These are phyloP conservation scores for Amanita inopinata DNA, from an alignment of 768 basidiomycete species.

Conservation along the genomic window DNA sequence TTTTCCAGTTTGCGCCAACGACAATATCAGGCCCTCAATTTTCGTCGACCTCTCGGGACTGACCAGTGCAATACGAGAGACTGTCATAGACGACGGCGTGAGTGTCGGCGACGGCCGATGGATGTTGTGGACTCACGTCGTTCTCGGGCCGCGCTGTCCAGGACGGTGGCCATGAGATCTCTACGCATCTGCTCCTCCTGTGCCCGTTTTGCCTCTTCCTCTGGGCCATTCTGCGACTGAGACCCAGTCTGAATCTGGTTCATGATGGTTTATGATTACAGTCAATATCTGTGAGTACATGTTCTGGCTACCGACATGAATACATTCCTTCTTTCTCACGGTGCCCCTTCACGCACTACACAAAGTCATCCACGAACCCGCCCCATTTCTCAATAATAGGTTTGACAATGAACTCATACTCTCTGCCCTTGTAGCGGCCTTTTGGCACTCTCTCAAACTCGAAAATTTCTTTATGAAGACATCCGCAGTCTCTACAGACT, in stretches of 20 bases:
- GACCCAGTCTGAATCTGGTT: constrained; percentile 1
- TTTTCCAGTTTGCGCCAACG: constrained; percentile 82
- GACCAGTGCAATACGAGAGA: constrained; percentile 81
- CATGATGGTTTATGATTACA: too few relatives aligned
- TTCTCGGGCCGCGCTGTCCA: constrained; percentile 74
- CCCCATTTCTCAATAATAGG: constrained; percentile 78
- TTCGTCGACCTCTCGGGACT: constrained; percentile 73
- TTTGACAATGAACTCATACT: constrained; percentile 68
- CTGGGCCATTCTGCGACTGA: not conserved
- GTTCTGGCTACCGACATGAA: not conserved
- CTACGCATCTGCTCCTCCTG: constrained; percentile 72
- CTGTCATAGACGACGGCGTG: constrained; percentile 25
- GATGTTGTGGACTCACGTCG: constrained; percentile 59
- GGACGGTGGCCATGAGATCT: constrained; percentile 67
- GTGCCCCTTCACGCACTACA: constrained; percentile 14
- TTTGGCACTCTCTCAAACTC: constrained; percentile 46
- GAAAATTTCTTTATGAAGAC: constrained; percentile 71
- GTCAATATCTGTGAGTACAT: too few relatives aligned
- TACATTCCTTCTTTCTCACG: constrained; percentile 7
- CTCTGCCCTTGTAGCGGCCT: constrained; percentile 50
- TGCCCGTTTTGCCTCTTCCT: constrained; percentile 46
- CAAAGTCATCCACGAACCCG: constrained; percentile 41
- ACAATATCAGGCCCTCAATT: constrained; percentile 67
- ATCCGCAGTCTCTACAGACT: constrained; percentile 37
- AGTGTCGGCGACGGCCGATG: constrained; percentile 6